phyloP scores from a whole-genome alignment of 2,329 filamentous ascomycete species.

The Hypoxylon sp. region DNA sequence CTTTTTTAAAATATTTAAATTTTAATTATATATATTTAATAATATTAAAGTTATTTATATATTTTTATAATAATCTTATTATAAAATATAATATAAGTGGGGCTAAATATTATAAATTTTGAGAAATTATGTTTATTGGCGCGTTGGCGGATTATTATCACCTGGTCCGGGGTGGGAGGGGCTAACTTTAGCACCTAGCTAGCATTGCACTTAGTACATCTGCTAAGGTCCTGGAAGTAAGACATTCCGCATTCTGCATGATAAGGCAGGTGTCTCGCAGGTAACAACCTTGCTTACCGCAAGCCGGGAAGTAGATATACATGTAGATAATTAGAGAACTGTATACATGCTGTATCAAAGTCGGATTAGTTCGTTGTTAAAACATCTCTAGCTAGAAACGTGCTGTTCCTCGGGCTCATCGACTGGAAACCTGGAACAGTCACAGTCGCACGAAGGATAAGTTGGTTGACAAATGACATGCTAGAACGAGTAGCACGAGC shows the following conservation, averaged over 20 bases:
- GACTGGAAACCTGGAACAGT: conserved; percentile 20
- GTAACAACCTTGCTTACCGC: conserved; percentile 11
- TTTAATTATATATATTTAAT: no score
- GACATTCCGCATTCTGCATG: conserved; percentile 31
- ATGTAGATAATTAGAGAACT: conserved; percentile 7
- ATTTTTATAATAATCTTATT: no score
- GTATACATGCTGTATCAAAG: no score
- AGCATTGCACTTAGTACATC: conserved; percentile 4
- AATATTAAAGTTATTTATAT: no score
- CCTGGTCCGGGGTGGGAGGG: not conserved
- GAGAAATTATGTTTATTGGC: no score
- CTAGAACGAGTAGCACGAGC: conserved; percentile 31
- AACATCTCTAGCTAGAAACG: conserved; percentile 6
- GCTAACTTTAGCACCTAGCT: conserved; percentile 5
- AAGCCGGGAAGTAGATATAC: conserved; percentile 8
- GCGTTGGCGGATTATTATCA: no score
- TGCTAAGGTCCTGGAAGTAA: conserved; percentile 24
- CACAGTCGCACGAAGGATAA: conserved; percentile 20
- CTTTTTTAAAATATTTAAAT: no score
- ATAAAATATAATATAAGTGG: no score
- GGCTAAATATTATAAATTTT: no score
- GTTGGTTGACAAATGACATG: conserved; percentile 33
- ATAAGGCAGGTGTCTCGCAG: conserved; percentile 17
- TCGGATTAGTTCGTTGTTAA: no score
- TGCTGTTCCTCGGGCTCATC: conserved; percentile 21